Conservation (phyloP, 441 rosid genomes). For the Hypseocharis bilobata region DNA sequence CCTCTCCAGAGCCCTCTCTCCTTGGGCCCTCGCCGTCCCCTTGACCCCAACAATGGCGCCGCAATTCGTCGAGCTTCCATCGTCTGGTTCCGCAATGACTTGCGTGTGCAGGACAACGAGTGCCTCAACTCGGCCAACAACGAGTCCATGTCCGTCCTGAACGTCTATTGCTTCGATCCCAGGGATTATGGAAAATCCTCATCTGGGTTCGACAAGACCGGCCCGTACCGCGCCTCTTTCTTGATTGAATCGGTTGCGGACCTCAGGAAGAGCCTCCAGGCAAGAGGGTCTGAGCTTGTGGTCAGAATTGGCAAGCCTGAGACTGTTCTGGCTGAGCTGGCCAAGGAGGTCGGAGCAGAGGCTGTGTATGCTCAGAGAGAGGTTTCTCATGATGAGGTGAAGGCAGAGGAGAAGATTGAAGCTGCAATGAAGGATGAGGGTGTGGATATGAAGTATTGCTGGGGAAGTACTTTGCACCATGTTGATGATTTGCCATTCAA, state of each 20-base stretch:
- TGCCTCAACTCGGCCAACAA: conserved; percentile 66
- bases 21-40: conserved; percentile 65
- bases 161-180: conserved; percentile 91
- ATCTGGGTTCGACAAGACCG: conserved; percentile 82
- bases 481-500: conserved; percentile 83
- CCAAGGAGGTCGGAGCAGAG: conserved; percentile 77
- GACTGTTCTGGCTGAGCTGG: conserved; percentile 59
- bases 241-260: conserved; percentile 73
- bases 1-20: conserved; percentile 68
- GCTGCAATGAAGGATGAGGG: conserved; percentile 80
- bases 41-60: conserved; percentile 70
- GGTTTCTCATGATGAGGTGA: conserved; percentile 75
- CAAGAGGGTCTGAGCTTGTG: conserved; percentile 78
- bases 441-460: conserved; percentile 66
- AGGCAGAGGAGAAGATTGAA: conserved; percentile 73
- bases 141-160: conserved; percentile 70
- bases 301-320: conserved; percentile 81
- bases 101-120: conserved; percentile 82
- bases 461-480: conserved; percentile 93
- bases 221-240: conserved; percentile 68
- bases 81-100: conserved; percentile 90
- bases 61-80: conserved; percentile 72
- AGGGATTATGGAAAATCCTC: conserved; percentile 80
- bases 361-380: conserved; percentile 78
- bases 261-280: conserved; percentile 72